phyloP scores from a whole-genome alignment of 2,329 filamentous ascomycete species.

The Aspergillus uvarum region DNA sequence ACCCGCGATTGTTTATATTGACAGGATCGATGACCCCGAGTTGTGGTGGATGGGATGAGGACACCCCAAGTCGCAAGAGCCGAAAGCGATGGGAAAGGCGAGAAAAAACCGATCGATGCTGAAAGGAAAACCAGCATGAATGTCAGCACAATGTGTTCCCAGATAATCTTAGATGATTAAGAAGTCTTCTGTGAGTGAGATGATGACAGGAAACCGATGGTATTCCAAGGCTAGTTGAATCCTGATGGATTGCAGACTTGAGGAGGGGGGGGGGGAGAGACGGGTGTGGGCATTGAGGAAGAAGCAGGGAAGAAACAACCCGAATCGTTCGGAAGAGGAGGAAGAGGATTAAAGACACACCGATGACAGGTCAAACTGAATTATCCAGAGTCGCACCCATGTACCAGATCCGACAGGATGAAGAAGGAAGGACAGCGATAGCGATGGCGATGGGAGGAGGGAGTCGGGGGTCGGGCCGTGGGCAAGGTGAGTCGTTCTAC shows the following conservation, averaged over 20 bases:
- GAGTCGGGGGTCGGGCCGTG: conserved; percentile 20
- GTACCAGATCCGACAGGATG: conserved; percentile 19
- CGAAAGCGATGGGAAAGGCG: conserved; percentile 35
- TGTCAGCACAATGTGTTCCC: conserved; percentile 29
- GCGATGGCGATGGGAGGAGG: conserved; percentile 24
- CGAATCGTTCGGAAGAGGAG: conserved; percentile 35
- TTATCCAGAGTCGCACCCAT: conserved; percentile 34
- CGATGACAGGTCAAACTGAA: conserved; percentile 28
- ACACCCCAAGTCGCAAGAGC: conserved; percentile 36
- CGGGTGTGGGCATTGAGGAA: conserved; percentile 19
- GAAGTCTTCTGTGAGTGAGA: conserved; percentile 16
- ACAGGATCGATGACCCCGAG: conserved; percentile 29
- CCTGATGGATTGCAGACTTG: conserved; percentile 31
- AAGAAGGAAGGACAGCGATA: conserved; percentile 22
- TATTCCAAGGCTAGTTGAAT: conserved; percentile 24
- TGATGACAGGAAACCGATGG: conserved; percentile 20
- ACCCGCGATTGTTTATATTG: conserved; percentile 33
- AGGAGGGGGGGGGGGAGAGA: conserved; percentile 10
- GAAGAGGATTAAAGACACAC: conserved; percentile 35
- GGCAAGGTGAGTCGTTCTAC: conserved; percentile 31
- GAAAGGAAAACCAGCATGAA: conserved; percentile 18
- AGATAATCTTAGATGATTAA: conserved; percentile 17
- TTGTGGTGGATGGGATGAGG: conserved; percentile 30
- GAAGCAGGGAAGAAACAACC: conserved; percentile 30
- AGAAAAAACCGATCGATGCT: conserved; percentile 30